Evolutionary conservation across 805 yeast genomes (phyloP).

Genomic region (Monosporozyma yasuniensis): DNA sequence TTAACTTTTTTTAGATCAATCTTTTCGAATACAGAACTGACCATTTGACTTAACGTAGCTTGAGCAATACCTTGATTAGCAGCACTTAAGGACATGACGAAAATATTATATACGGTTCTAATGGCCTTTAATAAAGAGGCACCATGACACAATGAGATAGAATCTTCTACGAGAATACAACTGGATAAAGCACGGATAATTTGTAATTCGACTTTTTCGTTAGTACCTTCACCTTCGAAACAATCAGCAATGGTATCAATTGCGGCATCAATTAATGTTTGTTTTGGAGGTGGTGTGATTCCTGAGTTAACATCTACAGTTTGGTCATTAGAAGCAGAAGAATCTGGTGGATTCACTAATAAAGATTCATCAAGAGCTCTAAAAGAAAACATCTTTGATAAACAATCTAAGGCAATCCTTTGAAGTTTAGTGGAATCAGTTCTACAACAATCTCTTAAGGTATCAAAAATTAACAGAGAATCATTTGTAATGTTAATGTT

Average conservation of each 20-base stretch:
- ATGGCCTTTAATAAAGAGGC: conserved; percentile 81
- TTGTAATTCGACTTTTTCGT: conserved; percentile 81
- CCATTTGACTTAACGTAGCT: conserved; percentile 87
- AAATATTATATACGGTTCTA: conserved; percentile 87
- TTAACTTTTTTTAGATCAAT: conserved; percentile 21
- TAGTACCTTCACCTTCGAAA: conserved; percentile 88
- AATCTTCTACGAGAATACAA: conserved; percentile 68
- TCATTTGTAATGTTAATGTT: conserved; percentile 30
- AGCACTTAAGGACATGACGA: conserved; percentile 71
- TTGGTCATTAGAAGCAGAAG: conserved; percentile 29
- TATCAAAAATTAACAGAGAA: conserved; percentile 58
- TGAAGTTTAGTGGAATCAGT: conserved; percentile 55
- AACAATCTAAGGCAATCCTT: conserved; percentile 68
- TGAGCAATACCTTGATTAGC: conserved; percentile 91
- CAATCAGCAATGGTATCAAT: conserved; percentile 77
- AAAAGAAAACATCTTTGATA: conserved; percentile 83
- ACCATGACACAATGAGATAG: conserved; percentile 75
- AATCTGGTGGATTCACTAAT: conserved; percentile 38
- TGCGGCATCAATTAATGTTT: conserved; percentile 66
- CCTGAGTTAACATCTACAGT: conserved; percentile 24
- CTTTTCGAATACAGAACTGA: conserved; percentile 75
- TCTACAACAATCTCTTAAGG: conserved; percentile 69
- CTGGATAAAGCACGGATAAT: conserved; percentile 87
- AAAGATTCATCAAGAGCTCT: conserved; percentile 56
- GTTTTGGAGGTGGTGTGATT: conserved; percentile 45